Evolutionary conservation across 1,284 basidiomycete genomes (phyloP).

Genomic region (Anthracocystis walkeri): DNA sequence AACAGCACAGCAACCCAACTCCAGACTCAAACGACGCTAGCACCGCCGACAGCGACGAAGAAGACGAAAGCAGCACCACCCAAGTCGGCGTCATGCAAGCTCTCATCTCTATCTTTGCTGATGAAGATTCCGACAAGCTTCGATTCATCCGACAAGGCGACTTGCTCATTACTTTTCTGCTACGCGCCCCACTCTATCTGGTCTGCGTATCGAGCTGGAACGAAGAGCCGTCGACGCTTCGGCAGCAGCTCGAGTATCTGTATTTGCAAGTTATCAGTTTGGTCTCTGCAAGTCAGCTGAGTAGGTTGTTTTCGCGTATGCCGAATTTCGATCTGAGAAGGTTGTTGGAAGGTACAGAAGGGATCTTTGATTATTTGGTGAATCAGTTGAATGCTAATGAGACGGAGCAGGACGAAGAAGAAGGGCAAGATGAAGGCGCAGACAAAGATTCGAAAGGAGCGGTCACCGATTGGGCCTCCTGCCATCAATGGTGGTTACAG

Average conservation of each 20-base stretch:
- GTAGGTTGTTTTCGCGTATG: slow-evolving; percentile 84
- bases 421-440: not conserved
- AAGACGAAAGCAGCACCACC: slow-evolving; percentile 77
- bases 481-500: slow-evolving; percentile 76
- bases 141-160: slow-evolving; percentile 56
- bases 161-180: slow-evolving; percentile 83
- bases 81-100: slow-evolving; percentile 94
- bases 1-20: not conserved
- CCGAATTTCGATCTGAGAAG: slow-evolving; percentile 91
- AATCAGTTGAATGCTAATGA: slow-evolving; percentile 50
- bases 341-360: slow-evolving; percentile 78
- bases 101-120: slow-evolving; percentile 78
- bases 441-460: not conserved
- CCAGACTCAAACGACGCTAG: not conserved
- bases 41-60: slow-evolving; percentile 59
- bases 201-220: slow-evolving; percentile 90
- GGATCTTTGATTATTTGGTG: slow-evolving; percentile 55
- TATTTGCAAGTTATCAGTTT: slow-evolving; percentile 92
- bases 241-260: slow-evolving; percentile 92
- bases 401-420: slow-evolving; percentile 12
- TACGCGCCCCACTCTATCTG: slow-evolving; percentile 88
- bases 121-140: slow-evolving; percentile 61
- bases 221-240: slow-evolving; percentile 89
- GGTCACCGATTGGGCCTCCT: slow-evolving; percentile 69
- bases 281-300: slow-evolving; percentile 84